phyloP scores from a whole-genome alignment of 192 early-diverging fungal genomes.

The Coemansia sp. region DNA sequence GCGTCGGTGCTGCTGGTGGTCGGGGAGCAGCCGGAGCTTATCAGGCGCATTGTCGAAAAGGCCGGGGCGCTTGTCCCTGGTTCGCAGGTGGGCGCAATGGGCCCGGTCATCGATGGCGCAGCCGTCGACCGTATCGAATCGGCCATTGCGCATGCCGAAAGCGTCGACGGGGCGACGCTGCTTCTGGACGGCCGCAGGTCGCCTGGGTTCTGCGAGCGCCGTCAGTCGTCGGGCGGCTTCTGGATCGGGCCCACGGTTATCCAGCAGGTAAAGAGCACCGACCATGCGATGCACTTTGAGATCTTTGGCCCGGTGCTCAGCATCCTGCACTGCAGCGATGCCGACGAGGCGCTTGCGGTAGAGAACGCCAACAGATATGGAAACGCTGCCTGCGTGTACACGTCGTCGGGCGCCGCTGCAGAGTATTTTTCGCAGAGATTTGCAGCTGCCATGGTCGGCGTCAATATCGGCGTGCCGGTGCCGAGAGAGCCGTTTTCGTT shows the following conservation, averaged over 20 bases:
- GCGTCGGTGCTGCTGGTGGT: conserved; percentile 69
- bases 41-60: conserved; percentile 60
- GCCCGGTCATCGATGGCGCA: conserved; percentile 71
- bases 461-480: conserved; percentile 73
- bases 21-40: conserved; percentile 64
- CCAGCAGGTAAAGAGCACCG: conserved; percentile 55
- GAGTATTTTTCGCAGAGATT: conserved; percentile 69
- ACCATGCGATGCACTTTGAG: conserved; percentile 69
- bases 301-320: conserved; percentile 82
- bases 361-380: conserved; percentile 71
- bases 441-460: conserved; percentile 75
- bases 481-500: conserved; percentile 78
- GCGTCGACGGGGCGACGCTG: conserved; percentile 56
- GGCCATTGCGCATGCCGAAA: conserved; percentile 58
- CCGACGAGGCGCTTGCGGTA: conserved; percentile 66
- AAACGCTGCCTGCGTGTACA: conserved; percentile 74
- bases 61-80: conserved; percentile 57
- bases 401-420: conserved; percentile 59
- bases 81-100: conserved; percentile 55
- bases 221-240: conserved; percentile 53
- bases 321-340: conserved; percentile 54
- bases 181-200: conserved; percentile 66
- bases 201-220: conserved; percentile 35
- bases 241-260: conserved; percentile 76
- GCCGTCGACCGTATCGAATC: conserved; percentile 61